These are phyloP conservation scores for Omphalotus olearius DNA, from an alignment of 1,284 basidiomycete genomes.

Conservation along the genomic window DNA sequence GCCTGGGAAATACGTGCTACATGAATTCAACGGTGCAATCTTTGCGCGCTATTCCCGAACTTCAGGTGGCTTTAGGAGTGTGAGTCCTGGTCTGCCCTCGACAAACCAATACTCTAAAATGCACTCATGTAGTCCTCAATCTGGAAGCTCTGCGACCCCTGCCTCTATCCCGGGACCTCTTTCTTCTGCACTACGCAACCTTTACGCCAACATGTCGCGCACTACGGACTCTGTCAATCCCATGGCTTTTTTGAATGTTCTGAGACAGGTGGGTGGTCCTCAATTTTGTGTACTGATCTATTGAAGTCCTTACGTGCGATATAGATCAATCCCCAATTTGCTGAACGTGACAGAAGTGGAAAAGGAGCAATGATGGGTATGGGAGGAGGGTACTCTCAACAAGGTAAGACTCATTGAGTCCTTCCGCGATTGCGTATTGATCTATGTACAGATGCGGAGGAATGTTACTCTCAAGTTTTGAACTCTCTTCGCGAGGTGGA, in stretches of 20 bases:
- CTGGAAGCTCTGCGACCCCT: conserved; percentile 22
- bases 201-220: conserved; percentile 70
- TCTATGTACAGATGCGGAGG: conserved; percentile 77
- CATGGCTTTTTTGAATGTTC: conserved; percentile 60
- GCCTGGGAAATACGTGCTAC: conserved; percentile 90
- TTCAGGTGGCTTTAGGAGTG: conserved; percentile 66
- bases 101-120: not conserved
- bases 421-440: not conserved
- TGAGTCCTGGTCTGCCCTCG: conserved; percentile 20
- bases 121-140: conserved; percentile 27
- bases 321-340: conserved; percentile 87
- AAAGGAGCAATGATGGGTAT: conserved; percentile 33
- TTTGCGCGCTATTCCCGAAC: conserved; percentile 85
- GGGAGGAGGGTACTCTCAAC: conserved; percentile 72
- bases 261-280: conserved; percentile 52
- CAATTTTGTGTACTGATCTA: not conserved
- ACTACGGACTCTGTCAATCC: conserved; percentile 83
- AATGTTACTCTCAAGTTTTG: conserved; percentile 88
- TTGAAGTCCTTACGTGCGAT: conserved; percentile 27
- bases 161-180: conserved; percentile 27
- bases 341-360: conserved; percentile 58
- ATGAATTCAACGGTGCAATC: conserved; percentile 96
- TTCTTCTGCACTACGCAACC: conserved; percentile 61
- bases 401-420: conserved; percentile 46
- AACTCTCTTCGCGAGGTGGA: conserved; percentile 71